Conservation (phyloP, 1,284 basidiomycete genomes). For the Ceratobasidium sp. region DNA sequence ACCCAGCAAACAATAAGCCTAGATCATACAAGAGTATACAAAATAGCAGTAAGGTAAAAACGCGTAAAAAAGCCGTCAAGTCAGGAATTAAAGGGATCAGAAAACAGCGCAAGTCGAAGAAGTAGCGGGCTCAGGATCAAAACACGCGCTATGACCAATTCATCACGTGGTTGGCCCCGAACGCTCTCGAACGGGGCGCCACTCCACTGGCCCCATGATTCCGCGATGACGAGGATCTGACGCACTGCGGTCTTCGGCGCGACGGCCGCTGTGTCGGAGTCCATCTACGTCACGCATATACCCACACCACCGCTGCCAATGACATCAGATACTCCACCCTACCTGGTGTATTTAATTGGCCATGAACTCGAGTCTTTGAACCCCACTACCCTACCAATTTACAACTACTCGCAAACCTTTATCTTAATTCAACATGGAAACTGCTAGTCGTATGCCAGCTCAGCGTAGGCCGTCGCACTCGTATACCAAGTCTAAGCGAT, state of each 20-base stretch:
- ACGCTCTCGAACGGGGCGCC: background rate
- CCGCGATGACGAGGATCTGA: conserved; percentile 9
- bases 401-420: background rate
- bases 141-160: conserved; percentile 41
- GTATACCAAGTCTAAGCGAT: background rate
- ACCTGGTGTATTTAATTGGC: conserved; percentile 19
- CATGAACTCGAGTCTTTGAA: background rate
- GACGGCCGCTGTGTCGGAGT: background rate
- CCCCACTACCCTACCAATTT: background rate
- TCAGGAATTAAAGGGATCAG: conserved; percentile 35
- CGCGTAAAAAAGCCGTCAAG: conserved; percentile 43
- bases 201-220: background rate
- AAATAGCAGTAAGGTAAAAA: conserved; percentile 9
- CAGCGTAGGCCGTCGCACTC: background rate
- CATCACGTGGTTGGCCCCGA: conserved; percentile 19
- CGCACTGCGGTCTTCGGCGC: background rate
- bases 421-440: conserved; percentile 24
- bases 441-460: conserved; percentile 8
- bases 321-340: conserved; percentile 19
- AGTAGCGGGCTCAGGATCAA: conserved; percentile 21
- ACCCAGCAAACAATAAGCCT: conserved; percentile 29
- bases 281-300: conserved; percentile 36
- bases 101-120: conserved; percentile 16
- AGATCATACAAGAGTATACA: conserved; percentile 43
- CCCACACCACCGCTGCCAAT: background rate